Evolutionary conservation across 495 filamentous ascomycete genomes (phyloP), one percentile per base, ranked within the genome.

Genomic region (Penicillium simplicissimum): DNA sequence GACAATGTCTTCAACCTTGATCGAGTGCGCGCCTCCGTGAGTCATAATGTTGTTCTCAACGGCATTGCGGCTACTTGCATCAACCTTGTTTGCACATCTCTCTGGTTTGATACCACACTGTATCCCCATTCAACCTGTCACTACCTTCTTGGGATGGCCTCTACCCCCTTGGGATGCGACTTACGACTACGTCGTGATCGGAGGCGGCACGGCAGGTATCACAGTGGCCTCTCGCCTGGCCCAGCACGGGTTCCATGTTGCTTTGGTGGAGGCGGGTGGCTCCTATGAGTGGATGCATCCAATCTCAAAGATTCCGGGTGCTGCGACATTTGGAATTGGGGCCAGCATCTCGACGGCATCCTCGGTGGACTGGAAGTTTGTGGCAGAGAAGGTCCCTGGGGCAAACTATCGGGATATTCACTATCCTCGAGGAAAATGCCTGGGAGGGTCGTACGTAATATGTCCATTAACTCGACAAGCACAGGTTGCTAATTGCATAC

Each of bases 231-330:
- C 75, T 10, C 74, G 81, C 9, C 72, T 84, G 11, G 75, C 79
- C 2, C 74, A 81, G 54, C 52, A 74, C 4, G 60, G 62, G 0
- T 70, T 63, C 23, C 60, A 57, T 3, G 76, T 82, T 8, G 80
- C 79, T 23, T 73, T 88, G 0, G 69, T 88, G 17, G 87, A 88
- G 70, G 85, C 86, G 6, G 86, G 87, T 0, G 78, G 76, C 4
- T 81, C 81, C 63, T 87, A 88, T 59, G 79, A 88, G 67, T 53
- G 72, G 11, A 76, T 77, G 8, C 63, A 63, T 47, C 72, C 68
- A 69, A 68, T 73, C 60, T 78, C 62, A 74, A 81, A 60, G 43
- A 71, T 88, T 6, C 85, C 84, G 0, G 78, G 59, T 4, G 74
- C 73, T 28, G 71, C 59, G 9, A 64, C 62, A 8, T 25, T 77